Conservation (phyloP, 768 basidiomycete genomes). For the Mycena galopus region DNA sequence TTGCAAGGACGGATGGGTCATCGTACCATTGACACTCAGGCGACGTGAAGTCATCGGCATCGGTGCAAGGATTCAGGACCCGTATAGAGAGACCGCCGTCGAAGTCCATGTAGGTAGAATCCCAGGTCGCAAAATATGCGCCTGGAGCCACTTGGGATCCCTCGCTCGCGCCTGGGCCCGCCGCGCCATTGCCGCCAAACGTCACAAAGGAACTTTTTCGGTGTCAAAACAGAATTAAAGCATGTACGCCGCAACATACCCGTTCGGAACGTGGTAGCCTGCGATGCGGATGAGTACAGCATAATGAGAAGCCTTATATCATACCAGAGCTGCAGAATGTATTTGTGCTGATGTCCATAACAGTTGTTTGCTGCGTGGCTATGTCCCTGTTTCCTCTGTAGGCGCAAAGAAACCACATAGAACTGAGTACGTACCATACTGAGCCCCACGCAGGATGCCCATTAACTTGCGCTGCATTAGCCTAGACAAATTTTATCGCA, state of each 20-base stretch:
- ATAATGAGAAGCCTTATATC: background rate
- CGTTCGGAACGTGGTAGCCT: constrained; percentile 74
- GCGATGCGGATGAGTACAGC: background rate
- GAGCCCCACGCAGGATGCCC: constrained; percentile 84
- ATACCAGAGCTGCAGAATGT: constrained; percentile 71
- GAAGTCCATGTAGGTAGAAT: constrained; percentile 79
- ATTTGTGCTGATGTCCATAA: constrained; percentile 83
- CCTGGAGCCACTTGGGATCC: constrained; percentile 62
- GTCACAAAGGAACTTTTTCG: constrained; percentile 73
- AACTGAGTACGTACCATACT: constrained; percentile 61
- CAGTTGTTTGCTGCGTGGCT: constrained; percentile 64
- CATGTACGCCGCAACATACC: background rate
- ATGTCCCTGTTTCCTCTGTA: constrained; percentile 64
- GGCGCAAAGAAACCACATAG: background rate
- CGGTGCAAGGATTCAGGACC: constrained; percentile 81
- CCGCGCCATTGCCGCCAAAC: constrained; percentile 84
- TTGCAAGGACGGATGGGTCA: constrained; percentile 65
- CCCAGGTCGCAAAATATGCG: constrained; percentile 64
- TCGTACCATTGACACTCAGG: constrained; percentile 80
- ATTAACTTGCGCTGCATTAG: constrained; percentile 71
- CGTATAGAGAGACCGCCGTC: constrained; percentile 87
- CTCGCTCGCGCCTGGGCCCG: constrained; percentile 68
- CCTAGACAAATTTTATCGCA: constrained; percentile 2
- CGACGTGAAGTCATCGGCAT: constrained; percentile 58
- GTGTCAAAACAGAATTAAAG: background rate